Base-by-base conservation (phyloP, 2,329 filamentous ascomycete species). In the Xylaria sp. region DNA sequence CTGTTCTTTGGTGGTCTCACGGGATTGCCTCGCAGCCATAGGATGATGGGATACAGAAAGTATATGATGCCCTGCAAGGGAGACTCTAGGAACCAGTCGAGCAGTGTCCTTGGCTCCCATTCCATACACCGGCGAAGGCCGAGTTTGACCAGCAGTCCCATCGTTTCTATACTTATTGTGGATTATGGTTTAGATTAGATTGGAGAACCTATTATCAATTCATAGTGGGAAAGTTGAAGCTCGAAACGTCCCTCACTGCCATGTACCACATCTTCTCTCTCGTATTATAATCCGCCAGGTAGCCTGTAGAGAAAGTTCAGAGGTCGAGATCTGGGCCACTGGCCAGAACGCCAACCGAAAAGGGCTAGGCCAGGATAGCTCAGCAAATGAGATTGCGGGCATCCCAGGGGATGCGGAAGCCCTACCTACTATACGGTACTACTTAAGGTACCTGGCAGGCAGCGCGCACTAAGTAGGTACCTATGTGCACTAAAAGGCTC, bases 11-110 rank as follows among this genome's bases (percentile, higher is more conserved):
- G 83, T 11, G 88, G 85, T 15, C 75, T 80, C 68, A 87, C 86
- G 0, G 91, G 87, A 11, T 82, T 76, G 1, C 90, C 89, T 28
- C 92, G 90, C 2, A 96, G 83, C 69, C 82, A 80, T 37, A 90
- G 84, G 59, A 94, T 78, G 50, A 89, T 56, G 61, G 82, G 79
- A 78, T 94, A 91, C 63, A 92, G 72, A 42, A 84, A 80, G 63
- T 84, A 82, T 64, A 89, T 80, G 58, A 91, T 69, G 46, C 85
- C 84, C 63, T 87, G 85, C 8, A 94, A 78, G 4, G 92, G 92
- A 8, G 90, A 92, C 49, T 83, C 78, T 62, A 94, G 78, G 38
- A 93, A 73, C 67, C 86, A 84, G 75, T 90, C 87, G 53, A 90
- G 78, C 31, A 87, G 71, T 46, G 82, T 86, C 42, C 78, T 80